Conservation (phyloP, 2,329 filamentous ascomycete genomes). For the Sporothrix dimorphospora region DNA sequence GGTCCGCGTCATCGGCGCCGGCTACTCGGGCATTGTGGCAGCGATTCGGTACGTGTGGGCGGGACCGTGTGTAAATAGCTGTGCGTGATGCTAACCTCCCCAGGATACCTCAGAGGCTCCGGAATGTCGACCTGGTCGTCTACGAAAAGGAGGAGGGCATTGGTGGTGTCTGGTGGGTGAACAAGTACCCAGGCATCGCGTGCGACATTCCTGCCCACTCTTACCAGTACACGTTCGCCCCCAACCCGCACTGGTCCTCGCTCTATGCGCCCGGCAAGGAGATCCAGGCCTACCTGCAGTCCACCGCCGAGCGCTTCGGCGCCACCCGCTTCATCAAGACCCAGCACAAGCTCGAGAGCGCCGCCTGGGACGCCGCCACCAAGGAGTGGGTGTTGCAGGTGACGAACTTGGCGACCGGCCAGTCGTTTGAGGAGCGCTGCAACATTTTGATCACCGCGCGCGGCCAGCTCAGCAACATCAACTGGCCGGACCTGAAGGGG, state of each 20-base stretch:
- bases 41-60: constrained; percentile 42
- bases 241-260: constrained; percentile 57
- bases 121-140: constrained; percentile 42
- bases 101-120: constrained; percentile 42
- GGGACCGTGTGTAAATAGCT: no score
- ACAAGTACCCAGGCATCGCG: constrained; percentile 43
- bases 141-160: constrained; percentile 44
- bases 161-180: constrained; percentile 44
- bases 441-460: constrained; percentile 48
- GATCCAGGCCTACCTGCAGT: constrained; percentile 53
- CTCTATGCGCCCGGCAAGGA: constrained; percentile 55
- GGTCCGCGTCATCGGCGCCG: constrained; percentile 43
- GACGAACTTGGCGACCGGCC: constrained; percentile 41
- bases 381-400: constrained; percentile 45
- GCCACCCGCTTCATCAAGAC: constrained; percentile 52
- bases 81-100: no score
- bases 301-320: constrained; percentile 51
- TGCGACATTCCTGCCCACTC: constrained; percentile 53
- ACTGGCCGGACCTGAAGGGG: constrained; percentile 50
- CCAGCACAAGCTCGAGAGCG: constrained; percentile 46
- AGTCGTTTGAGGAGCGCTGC: constrained; percentile 45
- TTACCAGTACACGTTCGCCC: constrained; percentile 60
- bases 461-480: constrained; percentile 48
- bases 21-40: constrained; percentile 41
- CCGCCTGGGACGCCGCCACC: constrained; percentile 45